Evolutionary conservation across 2,329 filamentous ascomycete species (phyloP).

Genomic region (Trichoderma endophyticum): DNA sequence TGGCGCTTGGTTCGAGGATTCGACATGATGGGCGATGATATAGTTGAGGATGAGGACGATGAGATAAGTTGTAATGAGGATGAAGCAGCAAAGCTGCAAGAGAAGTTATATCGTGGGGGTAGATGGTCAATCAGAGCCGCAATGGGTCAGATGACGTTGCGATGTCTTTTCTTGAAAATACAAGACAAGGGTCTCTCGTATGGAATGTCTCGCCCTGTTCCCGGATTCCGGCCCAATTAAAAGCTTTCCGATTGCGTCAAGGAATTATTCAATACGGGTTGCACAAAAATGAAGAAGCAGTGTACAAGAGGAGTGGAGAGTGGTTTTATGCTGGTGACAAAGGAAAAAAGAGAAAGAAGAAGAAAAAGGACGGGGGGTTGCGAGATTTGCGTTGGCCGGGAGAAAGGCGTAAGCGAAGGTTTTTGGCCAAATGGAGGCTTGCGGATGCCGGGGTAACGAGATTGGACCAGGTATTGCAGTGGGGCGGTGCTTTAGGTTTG

Average conservation of each 20-base stretch:
- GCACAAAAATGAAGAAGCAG: background rate
- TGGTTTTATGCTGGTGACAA: background rate
- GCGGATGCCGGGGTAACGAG: slow-evolving; percentile 18
- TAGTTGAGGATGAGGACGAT: background rate
- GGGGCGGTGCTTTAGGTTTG: slow-evolving; percentile 18
- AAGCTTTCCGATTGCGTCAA: background rate
- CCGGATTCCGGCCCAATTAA: background rate
- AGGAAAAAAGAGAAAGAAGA: background rate
- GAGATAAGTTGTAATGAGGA: background rate
- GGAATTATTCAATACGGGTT: background rate
- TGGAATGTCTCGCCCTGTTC: background rate
- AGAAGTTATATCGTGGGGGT: background rate
- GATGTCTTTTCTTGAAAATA: background rate
- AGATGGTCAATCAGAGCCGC: background rate
- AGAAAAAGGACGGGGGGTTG: background rate
- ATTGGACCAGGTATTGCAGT: background rate
- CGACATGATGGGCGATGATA: slow-evolving; percentile 42
- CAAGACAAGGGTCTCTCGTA: background rate
- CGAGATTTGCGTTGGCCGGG: background rate
- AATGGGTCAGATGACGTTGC: slow-evolving; percentile 4
- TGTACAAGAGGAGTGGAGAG: slow-evolving; percentile 16
- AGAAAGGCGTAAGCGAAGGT: background rate
- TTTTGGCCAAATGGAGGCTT: slow-evolving; percentile 11
- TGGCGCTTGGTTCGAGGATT: slow-evolving; percentile 57
- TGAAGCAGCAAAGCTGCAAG: background rate